Percentiles rank a stretch among this genome's conserved stretches.
Conservation (phyloP, 495 filamentous ascomycete species). For the Parmelia sp. region DNA sequence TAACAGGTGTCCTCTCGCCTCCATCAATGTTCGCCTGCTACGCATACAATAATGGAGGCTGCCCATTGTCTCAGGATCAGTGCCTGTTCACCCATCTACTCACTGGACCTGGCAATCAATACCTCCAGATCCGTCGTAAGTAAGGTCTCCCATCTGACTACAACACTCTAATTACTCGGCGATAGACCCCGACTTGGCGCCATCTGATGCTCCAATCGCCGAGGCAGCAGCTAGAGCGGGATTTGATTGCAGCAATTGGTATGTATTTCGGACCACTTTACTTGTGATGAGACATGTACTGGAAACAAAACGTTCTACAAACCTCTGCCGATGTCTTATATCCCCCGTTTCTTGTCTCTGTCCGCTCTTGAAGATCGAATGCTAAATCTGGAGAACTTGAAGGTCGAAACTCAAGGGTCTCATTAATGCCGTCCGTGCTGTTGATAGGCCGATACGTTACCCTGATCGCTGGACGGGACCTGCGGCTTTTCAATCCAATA, state of each 20-base stretch:
- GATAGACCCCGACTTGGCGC: conserved; percentile 13
- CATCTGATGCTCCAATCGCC: conserved; percentile 19
- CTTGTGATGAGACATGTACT: background rate
- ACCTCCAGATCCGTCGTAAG: conserved; percentile 10
- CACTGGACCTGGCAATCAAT: background rate
- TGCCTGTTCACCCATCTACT: conserved; percentile 19
- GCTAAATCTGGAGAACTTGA: background rate
- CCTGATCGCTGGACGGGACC: conserved; percentile 21
- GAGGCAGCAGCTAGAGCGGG: conserved; percentile 23
- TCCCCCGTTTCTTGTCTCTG: background rate
- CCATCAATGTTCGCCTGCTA: conserved; percentile 17
- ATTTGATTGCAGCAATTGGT: conserved; percentile 23
- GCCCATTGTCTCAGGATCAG: background rate
- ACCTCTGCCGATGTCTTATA: background rate
- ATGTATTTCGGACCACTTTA: background rate
- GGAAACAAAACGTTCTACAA: background rate
- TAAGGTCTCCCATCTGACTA: background rate
- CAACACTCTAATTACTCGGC: background rate
- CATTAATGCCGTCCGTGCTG: conserved; percentile 12
- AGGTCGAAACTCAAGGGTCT: conserved; percentile 14
- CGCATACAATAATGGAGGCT: conserved; percentile 19
- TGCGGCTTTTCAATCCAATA: conserved; percentile 9
- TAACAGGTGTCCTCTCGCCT: conserved; percentile 15
- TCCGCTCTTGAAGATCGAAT: background rate
- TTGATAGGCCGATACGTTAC: conserved; percentile 8